phyloP scores from a whole-genome alignment of 225 moss, liverwort and hornwort species.

The Bryum argenteum region DNA sequence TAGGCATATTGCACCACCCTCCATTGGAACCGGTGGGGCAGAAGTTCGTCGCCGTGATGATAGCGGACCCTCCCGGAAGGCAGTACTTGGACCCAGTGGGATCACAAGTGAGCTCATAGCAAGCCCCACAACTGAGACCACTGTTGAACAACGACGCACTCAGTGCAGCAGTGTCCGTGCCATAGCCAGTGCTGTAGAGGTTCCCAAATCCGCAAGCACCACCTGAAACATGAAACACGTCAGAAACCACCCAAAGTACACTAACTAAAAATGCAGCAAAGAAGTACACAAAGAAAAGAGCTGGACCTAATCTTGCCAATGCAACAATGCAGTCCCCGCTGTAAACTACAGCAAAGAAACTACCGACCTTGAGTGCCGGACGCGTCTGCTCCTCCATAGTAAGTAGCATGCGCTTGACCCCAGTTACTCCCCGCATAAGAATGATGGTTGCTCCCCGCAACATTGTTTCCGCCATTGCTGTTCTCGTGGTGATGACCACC shows the following conservation, averaged over 20 bases:
- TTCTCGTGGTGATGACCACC: conserved; percentile 17
- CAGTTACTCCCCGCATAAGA: conserved; percentile 33
- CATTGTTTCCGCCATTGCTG: not conserved
- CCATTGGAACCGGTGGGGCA: conserved; percentile 44
- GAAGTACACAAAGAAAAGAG: not conserved
- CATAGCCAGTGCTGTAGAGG: conserved; percentile 64
- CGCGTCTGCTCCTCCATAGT: conserved; percentile 50
- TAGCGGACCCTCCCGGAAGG: conserved; percentile 28
- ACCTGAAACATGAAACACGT: conserved; percentile 21
- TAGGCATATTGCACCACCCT: conserved; percentile 51
- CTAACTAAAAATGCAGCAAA: too few relatives aligned
- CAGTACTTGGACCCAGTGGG: conserved; percentile 42
- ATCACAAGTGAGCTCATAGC: conserved; percentile 59
- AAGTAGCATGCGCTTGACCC: conserved; percentile 46
- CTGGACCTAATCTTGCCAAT: not conserved
- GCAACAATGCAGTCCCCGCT: not conserved
- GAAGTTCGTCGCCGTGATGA: conserved; percentile 52
- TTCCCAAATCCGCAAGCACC: conserved; percentile 77
- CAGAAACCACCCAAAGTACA: not conserved
- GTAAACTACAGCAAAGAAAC: not conserved
- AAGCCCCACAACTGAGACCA: conserved; percentile 63
- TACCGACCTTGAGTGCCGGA: conserved; percentile 48
- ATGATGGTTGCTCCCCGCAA: not conserved
- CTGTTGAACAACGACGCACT: conserved; percentile 56
- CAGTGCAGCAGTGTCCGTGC: conserved; percentile 59